Base-by-base conservation (phyloP, 306 rosid species). In the Lathyrus tuberosus region DNA sequence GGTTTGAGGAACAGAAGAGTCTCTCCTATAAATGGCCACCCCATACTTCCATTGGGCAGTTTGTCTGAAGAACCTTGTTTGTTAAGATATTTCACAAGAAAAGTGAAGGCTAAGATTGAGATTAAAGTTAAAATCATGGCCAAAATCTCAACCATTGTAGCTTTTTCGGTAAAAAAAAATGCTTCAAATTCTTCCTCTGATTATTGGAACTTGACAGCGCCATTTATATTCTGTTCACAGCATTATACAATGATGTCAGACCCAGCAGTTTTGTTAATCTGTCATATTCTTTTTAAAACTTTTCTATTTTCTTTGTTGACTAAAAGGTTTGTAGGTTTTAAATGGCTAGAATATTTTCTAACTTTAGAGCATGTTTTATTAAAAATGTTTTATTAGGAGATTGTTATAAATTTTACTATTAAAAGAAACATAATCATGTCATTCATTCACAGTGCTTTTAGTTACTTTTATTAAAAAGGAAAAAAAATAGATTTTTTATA, bases 1-100 rank as follows among this genome's bases (percentile, higher is more conserved):
- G 97, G 82, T 65, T 85, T 88, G 72, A 91, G 91, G 62, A 87
- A 87, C 67, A 61, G 43, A 26, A 85, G 86, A 49, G 91, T 88
- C 61, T 91, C 91, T 0, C 97, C 97, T 17, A 64, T 14, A 33
- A 85, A 70, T 0, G 93, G 96, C 83, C 85, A 87, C 10, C 97
- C 97, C 89, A 85, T 80, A 83, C 53, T 82, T 43, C 97, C 97
- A 70, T 31, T 78, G 47, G 91, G 91, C 18, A 89, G 59, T 44
- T 65, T 71, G 51, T 70, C 60, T 14, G 43, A 60, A 15, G 24
- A 43, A 9, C 49, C 46, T 59, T 59, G 35, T 61, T 37, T 79
- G 41, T 10, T 47, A 42, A 69, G 26, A 42, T 75, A 38, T 60
- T 37, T 77, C 53, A 88, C 79, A 76, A 91, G 76, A 51, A 53